Percentiles rank a stretch among this genome's conserved stretches.
phyloP scores from a whole-genome alignment of 2,329 filamentous ascomycete genomes.

The Aspergillus intermedius region DNA sequence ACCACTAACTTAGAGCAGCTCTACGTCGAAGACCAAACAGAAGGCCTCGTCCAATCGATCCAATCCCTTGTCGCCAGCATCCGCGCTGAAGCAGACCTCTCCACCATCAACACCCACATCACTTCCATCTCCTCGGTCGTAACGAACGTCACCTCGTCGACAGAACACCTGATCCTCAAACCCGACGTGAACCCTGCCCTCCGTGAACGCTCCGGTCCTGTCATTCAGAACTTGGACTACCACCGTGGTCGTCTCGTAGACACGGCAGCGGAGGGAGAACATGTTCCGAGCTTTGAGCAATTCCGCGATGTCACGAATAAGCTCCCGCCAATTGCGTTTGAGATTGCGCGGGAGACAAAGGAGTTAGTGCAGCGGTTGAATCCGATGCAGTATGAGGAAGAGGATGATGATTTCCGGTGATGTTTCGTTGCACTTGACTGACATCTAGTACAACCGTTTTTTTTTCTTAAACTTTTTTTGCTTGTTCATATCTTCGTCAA shows the following conservation, averaged over 20 bases:
- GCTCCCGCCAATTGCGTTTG: conserved; percentile 78
- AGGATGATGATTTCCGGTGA: conserved; percentile 37
- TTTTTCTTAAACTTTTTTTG: conserved; percentile 4
- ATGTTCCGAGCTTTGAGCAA: conserved; percentile 50
- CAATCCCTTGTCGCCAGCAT: conserved; percentile 72
- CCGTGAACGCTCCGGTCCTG: conserved; percentile 39
- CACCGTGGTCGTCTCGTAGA: conserved; percentile 62
- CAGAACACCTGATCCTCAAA: conserved; percentile 50
- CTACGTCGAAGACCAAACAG: conserved; percentile 77
- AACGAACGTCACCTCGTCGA: conserved; percentile 61
- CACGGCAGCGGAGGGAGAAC: conserved; percentile 55
- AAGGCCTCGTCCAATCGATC: conserved; percentile 69
- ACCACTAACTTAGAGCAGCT: conserved; percentile 36
- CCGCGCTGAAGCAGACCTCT: conserved; percentile 57
- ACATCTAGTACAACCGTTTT: conserved; percentile 2
- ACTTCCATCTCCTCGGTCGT: conserved; percentile 64
- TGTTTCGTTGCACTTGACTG: conserved; percentile 5
- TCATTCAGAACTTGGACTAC: conserved; percentile 46
- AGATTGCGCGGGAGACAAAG: conserved; percentile 75
- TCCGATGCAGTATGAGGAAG: conserved; percentile 26
- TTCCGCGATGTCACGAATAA: conserved; percentile 57
- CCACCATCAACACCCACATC: conserved; percentile 64
- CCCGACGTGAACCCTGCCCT: conserved; percentile 44
- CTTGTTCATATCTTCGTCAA: conserved; percentile 7
- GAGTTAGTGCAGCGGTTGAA: conserved; percentile 55